Base-by-base conservation (phyloP, 306 rosid genomes). In the Castanea crenata region DNA sequence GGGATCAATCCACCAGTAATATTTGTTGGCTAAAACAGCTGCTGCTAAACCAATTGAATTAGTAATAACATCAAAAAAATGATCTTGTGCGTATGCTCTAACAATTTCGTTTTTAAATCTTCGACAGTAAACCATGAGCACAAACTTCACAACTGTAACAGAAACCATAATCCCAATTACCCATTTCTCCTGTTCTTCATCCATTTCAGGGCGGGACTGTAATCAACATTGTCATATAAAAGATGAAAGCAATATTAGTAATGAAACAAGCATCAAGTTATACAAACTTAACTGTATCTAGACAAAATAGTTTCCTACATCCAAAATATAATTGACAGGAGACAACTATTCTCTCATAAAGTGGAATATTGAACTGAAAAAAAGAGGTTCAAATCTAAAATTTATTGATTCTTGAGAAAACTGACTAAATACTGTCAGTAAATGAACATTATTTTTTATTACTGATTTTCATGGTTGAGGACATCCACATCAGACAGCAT, bases 11-110 rank as follows among this genome's bases (percentile, higher is more conserved):
- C 96, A 91, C 94, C 94, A 91, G 57, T 3, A 0, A 77, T 65
- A 87, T 74, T 80, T 87, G 84, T 78, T 84, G 62, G 97, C 94
- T 18, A 93, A 85, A 13, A 89, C 87, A 31, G 97, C 97, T 75
- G 97, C 96, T 70, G 88, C 91, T 80, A 91, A 81, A 38, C 97
- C 97, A n/a, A 93, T 89, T 0, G 96, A 89, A 84, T 93, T 93
- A 23, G 96, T 91, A 71, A 91, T 10, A 34, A 93, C 97, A 71
- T 92, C 96, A 6, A 92, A 92, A 0, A 91, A 27, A 84, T 91
- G 97, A 63, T 91, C 97, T 79, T 91, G 96, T 4, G 96, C 96
- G 75, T 91, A 92, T 13, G 96, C 88, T 79, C 85, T 86, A 3
- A 92, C 87, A 12, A 92, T 92, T 82, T 92, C 92, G 18, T 92